Conservation (phyloP, 2,329 filamentous ascomycete genomes). For the Sporothrix dimorphospora region DNA sequence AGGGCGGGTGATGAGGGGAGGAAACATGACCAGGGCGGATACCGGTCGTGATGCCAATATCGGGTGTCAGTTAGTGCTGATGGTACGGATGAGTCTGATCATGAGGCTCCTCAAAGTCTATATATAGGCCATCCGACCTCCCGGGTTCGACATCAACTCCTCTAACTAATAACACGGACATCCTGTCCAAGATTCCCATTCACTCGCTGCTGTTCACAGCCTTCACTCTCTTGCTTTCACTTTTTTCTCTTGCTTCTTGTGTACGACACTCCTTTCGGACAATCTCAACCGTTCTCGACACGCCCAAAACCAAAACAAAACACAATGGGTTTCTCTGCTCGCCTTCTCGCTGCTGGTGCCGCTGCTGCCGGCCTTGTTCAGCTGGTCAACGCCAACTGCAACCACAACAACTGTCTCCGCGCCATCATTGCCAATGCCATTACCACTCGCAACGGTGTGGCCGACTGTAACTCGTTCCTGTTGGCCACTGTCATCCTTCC, state of each 20-base stretch:
- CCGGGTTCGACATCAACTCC: not conserved
- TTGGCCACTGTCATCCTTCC: not conserved
- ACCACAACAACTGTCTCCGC: slow-evolving; percentile 13
- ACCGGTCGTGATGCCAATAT: not conserved
- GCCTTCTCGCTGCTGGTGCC: not conserved
- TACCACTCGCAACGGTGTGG: not conserved
- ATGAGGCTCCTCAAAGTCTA: not conserved
- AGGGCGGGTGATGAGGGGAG: not conserved
- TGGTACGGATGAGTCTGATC: not conserved
- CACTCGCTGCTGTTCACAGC: not conserved
- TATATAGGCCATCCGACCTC: not conserved
- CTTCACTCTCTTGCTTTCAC: not conserved
- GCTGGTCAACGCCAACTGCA: slow-evolving; percentile 6
- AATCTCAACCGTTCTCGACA: not conserved
- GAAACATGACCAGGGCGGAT: not conserved
- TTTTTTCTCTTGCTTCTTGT: not conserved
- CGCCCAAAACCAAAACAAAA: not conserved
- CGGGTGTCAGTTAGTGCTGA: not conserved
- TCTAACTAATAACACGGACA: not conserved
- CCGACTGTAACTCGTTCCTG: slow-evolving; percentile 18
- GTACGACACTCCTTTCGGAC: not conserved
- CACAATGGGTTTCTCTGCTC: not conserved
- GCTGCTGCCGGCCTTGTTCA: slow-evolving; percentile 1
- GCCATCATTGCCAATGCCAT: not conserved
- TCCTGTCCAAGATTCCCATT: not conserved